Percentiles rank a stretch among this genome's conserved stretches.
Evolutionary conservation across 148 eudicot genomes (phyloP).

Genomic region (Suaeda aralocaspica): DNA sequence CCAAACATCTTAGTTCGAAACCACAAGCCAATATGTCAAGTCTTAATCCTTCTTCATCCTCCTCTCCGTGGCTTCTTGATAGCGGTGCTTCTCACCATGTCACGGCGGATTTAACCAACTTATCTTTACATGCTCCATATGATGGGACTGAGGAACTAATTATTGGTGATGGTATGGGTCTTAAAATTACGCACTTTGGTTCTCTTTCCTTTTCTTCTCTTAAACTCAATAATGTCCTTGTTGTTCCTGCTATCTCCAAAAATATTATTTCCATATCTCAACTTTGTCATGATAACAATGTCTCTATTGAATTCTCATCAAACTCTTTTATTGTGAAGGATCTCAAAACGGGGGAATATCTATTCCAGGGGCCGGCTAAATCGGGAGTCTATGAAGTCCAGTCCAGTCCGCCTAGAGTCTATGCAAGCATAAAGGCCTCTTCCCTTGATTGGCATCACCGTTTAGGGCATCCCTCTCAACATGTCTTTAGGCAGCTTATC

Average conservation of each 20-base stretch:
- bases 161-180: too few relatives aligned
- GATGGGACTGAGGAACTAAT: too few relatives aligned
- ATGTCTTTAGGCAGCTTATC: not conserved
- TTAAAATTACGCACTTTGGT: not conserved
- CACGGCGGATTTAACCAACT: too few relatives aligned
- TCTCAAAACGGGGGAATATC: not conserved
- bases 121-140: too few relatives aligned
- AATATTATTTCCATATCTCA: too few relatives aligned
- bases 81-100: too few relatives aligned
- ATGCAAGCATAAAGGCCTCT: not conserved
- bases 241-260: too few relatives aligned
- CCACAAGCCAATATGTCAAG: not conserved
- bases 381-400: not conserved
- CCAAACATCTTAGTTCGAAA: not conserved
- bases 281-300: not conserved
- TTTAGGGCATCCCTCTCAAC: not conserved
- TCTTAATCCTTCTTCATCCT: not conserved
- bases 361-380: not conserved
- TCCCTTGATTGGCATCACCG: too few relatives aligned
- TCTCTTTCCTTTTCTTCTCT: not conserved
- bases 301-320: not conserved
- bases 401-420: not conserved
- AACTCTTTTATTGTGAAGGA: not conserved
- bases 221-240: not conserved
- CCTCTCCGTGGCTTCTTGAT: not conserved